Evolutionary conservation across 23 red algal species (phyloP).

Genomic region (Pyropia yezoensis): DNA sequence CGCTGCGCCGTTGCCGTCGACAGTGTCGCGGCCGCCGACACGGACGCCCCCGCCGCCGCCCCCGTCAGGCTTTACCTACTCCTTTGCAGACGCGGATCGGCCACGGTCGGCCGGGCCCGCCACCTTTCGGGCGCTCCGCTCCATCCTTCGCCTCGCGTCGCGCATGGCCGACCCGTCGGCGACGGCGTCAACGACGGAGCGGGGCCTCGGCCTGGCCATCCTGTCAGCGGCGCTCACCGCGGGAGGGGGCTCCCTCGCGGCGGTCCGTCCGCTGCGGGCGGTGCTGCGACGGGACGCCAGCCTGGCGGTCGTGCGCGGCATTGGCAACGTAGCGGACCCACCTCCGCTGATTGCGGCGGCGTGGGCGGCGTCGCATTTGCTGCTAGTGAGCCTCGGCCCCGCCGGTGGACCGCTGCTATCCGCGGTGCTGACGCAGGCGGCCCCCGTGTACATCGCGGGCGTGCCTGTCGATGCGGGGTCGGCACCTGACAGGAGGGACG

Average conservation of each 20-base stretch:
- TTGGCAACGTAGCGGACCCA: conserved; percentile 40
- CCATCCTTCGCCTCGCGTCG: conserved; percentile 26
- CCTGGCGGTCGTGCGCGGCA: conserved; percentile 49
- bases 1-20: too few relatives aligned
- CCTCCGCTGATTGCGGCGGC: conserved; percentile 33
- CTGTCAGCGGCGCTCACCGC: conserved; percentile 35
- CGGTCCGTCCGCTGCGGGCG: conserved; percentile 24
- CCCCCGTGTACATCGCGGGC: conserved; percentile 43
- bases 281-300: conserved; percentile 44
- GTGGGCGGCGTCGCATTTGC: conserved; percentile 41
- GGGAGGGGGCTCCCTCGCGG: conserved; percentile 6
- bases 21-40: too few relatives aligned
- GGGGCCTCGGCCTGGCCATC: conserved; percentile 34
- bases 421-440: conserved; percentile 47
- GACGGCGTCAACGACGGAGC: conserved; percentile 19
- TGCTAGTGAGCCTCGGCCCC: conserved; percentile 53
- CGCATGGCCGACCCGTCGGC: conserved; percentile 44
- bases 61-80: conserved; percentile 13
- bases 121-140: conserved; percentile 15
- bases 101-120: conserved; percentile 31
- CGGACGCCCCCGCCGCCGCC: too few relatives aligned
- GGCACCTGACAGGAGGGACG: neutral
- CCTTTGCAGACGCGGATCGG: conserved; percentile 30
- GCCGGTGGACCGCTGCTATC: conserved; percentile 43
- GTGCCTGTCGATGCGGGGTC: neutral